Evolutionary conservation across 306 rosid species (phyloP), one percentile per base, ranked within the genome.

Genomic region (Vigna trinervia): DNA sequence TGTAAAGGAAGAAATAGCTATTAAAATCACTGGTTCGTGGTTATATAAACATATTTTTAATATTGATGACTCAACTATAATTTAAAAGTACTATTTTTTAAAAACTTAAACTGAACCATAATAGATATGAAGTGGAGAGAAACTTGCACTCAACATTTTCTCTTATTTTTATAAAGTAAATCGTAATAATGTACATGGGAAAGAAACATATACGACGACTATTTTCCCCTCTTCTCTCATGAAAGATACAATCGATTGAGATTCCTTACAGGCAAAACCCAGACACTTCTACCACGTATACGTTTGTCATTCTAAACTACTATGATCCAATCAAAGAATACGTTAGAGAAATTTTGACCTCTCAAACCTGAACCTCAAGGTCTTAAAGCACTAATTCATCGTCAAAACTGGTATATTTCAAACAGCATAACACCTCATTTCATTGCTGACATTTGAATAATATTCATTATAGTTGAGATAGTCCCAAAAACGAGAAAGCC

Each of bases 401-500:
- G 0, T 36, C 36, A 66, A 30, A 20, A 65, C 26, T 22, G 19
- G 60, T 65, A 67, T 72, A 81, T 22, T 78, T 73, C 73, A 73
- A 73, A 78, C 32, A 32, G 83, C 83, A 79, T 70, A 71, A 75
- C 46, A 80, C 54, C 73, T 76, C 86, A 80, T 78, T 62, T 82
- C 83, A 79, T 82, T 84, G 82, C 77, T 73, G 23, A 60, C 63
- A 77, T 85, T 78, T 17, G 90, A 83, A 88, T 92, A 95, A 74
- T 85, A 93, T 59, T 83, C 78, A 54, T 90, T 95, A 80, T 70
- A 92, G 73, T 90, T 86, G 74, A 95, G 96, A 85, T 77, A 86
- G 58, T 85, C 97, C 98, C 97, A 92, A 78, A 95, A 92, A 62
- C 83, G 89, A 46, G 93, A 88, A 34, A 90, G 83, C 45, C 97